Evolutionary conservation across 345 rosid species (phyloP).

Genomic region (Lepidium aucheri): DNA sequence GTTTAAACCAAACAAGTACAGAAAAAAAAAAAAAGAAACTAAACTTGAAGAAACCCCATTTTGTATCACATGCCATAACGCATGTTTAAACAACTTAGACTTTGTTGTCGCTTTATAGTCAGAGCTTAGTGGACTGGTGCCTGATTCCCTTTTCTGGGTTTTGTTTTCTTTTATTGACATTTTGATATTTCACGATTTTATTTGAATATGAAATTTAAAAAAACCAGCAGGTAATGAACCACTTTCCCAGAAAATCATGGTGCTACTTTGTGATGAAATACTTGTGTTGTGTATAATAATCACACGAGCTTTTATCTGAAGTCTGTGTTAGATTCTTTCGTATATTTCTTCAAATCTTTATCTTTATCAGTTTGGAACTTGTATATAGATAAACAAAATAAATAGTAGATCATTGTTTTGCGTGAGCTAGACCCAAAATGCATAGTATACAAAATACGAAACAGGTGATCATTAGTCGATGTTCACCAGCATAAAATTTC

Average conservation of each 20-base stretch:
- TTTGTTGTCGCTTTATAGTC: constrained; percentile 26
- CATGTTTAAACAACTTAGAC: constrained; percentile 3
- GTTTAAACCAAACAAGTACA: neutral
- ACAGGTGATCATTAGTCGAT: too few relatives aligned
- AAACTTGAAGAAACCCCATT: neutral
- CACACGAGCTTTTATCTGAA: constrained; percentile 5
- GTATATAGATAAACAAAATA: neutral
- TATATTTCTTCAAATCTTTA: neutral
- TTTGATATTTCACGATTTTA: neutral
- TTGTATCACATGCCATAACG: constrained; percentile 22
- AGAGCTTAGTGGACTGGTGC: constrained; percentile 26
- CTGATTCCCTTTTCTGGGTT: constrained; percentile 22
- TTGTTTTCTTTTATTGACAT: constrained; percentile 6
- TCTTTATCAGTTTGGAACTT: neutral
- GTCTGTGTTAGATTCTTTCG: constrained; percentile 15
- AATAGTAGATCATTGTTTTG: neutral
- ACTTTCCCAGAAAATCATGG: constrained; percentile 26
- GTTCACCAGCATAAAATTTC: too few relatives aligned
- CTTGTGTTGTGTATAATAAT: neutral
- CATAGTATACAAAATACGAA: too few relatives aligned
- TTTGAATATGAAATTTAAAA: constrained; percentile 15
- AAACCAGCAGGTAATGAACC: neutral
- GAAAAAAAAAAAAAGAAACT: neutral
- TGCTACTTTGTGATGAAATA: constrained; percentile 7
- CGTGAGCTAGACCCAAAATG: neutral